A percentile compares a stretch with the other conserved stretches of the same genome.
Evolutionary conservation across 1,139 yeast genomes (phyloP).

Genomic region (Yamadazyma sp.): DNA sequence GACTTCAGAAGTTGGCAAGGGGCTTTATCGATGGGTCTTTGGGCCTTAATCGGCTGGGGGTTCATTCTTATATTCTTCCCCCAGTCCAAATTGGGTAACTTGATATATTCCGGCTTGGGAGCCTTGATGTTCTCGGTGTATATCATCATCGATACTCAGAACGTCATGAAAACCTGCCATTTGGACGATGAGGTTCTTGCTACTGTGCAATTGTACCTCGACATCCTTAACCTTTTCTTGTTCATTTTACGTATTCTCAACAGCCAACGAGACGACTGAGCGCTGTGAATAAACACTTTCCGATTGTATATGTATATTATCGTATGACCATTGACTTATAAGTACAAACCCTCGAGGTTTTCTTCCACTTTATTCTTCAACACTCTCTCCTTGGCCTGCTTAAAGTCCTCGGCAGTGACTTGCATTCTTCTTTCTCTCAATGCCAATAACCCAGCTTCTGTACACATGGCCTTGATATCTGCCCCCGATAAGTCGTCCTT

Average conservation of each 20-base stretch:
- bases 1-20: slow-evolving; percentile 79
- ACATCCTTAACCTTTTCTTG: slow-evolving; percentile 76
- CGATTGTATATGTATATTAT: background rate
- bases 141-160: slow-evolving; percentile 79
- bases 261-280: slow-evolving; percentile 22
- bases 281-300: background rate
- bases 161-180: slow-evolving; percentile 74
- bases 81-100: slow-evolving; percentile 48
- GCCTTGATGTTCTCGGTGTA: slow-evolving; percentile 74
- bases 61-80: slow-evolving; percentile 71
- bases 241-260: slow-evolving; percentile 71
- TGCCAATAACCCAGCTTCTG: slow-evolving; percentile 96
- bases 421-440: slow-evolving; percentile 98
- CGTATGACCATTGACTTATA: slow-evolving; percentile 33
- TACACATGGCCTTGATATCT: slow-evolving; percentile 96
- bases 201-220: slow-evolving; percentile 75
- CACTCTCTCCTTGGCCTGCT: slow-evolving; percentile 93
- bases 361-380: slow-evolving; percentile 97
- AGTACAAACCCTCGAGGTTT: slow-evolving; percentile 90
- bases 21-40: slow-evolving; percentile 57
- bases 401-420: slow-evolving; percentile 93
- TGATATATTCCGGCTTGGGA: slow-evolving; percentile 70
- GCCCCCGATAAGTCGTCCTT: slow-evolving; percentile 98
- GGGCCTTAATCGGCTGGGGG: slow-evolving; percentile 74
- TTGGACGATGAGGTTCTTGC: slow-evolving; percentile 87